phyloP scores from a whole-genome alignment of 2,329 filamentous ascomycete genomes.

The Karstenula rhodostoma region DNA sequence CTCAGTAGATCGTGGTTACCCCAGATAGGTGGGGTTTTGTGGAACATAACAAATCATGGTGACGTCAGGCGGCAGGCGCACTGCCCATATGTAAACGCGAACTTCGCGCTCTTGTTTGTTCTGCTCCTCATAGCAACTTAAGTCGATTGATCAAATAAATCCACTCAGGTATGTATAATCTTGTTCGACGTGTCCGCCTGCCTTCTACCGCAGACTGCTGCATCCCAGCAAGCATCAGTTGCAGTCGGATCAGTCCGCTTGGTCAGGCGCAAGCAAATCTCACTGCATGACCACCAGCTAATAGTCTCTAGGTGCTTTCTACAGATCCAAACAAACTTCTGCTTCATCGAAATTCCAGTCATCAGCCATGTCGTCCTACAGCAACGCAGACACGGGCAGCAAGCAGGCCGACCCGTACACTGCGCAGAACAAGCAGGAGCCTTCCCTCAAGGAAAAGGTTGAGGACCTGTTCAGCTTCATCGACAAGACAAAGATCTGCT shows the following conservation, averaged over 20 bases:
- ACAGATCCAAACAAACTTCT: background rate
- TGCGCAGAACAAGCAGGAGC: conserved; percentile 76
- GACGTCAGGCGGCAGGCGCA: conserved; percentile 27
- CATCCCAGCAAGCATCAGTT: background rate
- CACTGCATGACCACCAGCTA: background rate
- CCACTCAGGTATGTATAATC: conserved; percentile 7
- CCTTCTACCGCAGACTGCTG: background rate
- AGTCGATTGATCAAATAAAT: background rate
- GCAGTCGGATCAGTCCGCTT: conserved; percentile 3
- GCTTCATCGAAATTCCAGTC: background rate
- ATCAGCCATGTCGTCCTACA: conserved; percentile 47
- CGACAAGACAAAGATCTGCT: conserved; percentile 78
- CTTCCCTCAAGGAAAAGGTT: conserved; percentile 76
- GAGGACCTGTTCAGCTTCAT: conserved; percentile 77
- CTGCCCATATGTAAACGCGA: conserved; percentile 14
- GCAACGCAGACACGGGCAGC: conserved; percentile 50
- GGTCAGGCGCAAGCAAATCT: conserved; percentile 12
- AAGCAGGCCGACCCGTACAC: conserved; percentile 78
- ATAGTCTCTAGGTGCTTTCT: background rate
- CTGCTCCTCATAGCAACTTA: conserved; percentile 4
- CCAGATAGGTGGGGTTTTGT: conserved; percentile 18
- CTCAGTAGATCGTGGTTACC: conserved; percentile 20
- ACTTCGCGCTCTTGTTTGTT: background rate
- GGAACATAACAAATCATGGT: conserved; percentile 15
- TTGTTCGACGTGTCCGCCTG: conserved; percentile 8